phyloP scores from a whole-genome alignment of 306 rosid genomes.

The Citrullus colocynthis region DNA sequence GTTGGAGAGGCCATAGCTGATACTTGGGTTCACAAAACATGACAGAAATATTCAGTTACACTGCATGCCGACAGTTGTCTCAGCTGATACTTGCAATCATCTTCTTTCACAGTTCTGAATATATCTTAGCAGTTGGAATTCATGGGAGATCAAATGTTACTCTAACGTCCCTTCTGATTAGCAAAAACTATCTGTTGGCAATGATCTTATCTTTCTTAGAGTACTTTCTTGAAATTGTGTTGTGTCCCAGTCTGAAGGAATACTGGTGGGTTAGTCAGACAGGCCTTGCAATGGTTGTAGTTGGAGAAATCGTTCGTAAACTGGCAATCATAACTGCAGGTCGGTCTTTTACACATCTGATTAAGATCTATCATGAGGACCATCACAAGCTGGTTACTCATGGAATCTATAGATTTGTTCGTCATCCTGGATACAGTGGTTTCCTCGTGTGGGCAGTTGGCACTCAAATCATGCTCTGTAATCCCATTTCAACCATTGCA shows the following conservation, averaged over 20 bases:
- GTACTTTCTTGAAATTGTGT: conserved; percentile 38
- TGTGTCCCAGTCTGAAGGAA: conserved; percentile 63
- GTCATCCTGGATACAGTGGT: conserved; percentile 85
- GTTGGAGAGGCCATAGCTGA: background rate
- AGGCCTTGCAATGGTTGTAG: conserved; percentile 50
- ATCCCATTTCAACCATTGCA: conserved; percentile 57
- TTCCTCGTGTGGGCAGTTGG: conserved; percentile 82
- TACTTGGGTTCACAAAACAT: conserved; percentile 20
- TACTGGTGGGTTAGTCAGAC: conserved; percentile 47
- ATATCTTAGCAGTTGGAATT: conserved; percentile 40
- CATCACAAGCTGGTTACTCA: conserved; percentile 50
- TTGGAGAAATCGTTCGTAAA: conserved; percentile 68
- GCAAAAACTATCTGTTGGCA: conserved; percentile 50
- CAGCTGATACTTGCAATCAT: conserved; percentile 42
- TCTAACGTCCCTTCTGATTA: conserved; percentile 61
- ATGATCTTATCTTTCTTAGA: conserved; percentile 62
- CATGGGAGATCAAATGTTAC: conserved; percentile 60
- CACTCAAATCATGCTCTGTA: conserved; percentile 90
- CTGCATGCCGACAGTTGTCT: conserved; percentile 53
- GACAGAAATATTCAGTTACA: conserved; percentile 43
- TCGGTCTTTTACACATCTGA: conserved; percentile 65
- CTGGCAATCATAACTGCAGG: conserved; percentile 68
- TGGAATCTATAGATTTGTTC: conserved; percentile 55
- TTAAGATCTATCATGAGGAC: conserved; percentile 37
- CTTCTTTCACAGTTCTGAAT: conserved; percentile 78